Evolutionary conservation across 257 asterid species (phyloP).

Genomic region (Schizonepeta tenuifolia): DNA sequence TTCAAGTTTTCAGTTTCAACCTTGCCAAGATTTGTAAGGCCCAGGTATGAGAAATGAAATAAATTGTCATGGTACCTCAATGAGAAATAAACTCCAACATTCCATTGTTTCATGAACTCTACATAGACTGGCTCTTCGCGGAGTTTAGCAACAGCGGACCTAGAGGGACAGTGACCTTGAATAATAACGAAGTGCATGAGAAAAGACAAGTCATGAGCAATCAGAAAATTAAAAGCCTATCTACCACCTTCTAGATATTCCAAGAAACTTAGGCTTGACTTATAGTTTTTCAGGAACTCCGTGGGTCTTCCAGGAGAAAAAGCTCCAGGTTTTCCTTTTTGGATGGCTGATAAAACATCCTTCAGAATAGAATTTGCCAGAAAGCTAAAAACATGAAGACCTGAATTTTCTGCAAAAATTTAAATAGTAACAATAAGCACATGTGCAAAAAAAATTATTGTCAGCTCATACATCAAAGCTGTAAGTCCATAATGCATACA

Average conservation of each 20-base stretch:
- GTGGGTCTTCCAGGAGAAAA: constrained; percentile 98
- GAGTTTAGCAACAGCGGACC: constrained; percentile 68
- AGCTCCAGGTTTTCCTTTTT: constrained; percentile 89
- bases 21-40: constrained; percentile 33
- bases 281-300: constrained; percentile 83
- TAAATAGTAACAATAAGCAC: constrained; percentile 33
- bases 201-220: constrained; percentile 16
- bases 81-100: constrained; percentile 88
- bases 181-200: constrained; percentile 39
- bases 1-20: constrained; percentile 12
- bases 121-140: constrained; percentile 77
- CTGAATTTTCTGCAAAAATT: constrained; percentile 79
- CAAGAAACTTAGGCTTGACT: constrained; percentile 86
- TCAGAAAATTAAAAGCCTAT: constrained; percentile 7
- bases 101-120: constrained; percentile 97
- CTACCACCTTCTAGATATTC: constrained; percentile 80
- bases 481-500: constrained; percentile 21
- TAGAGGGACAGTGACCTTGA: constrained; percentile 76
- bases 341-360: constrained; percentile 86
- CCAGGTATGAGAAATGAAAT: constrained; percentile 4
- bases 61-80: constrained; percentile 55
- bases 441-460: constrained; percentile 16
- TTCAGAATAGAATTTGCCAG: constrained; percentile 91
- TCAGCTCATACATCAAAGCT: constrained; percentile 5
- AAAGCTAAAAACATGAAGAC: constrained; percentile 94